phyloP scores from a whole-genome alignment of 176 grass and related monocot species.

The Eremochloa ophiuroides region DNA sequence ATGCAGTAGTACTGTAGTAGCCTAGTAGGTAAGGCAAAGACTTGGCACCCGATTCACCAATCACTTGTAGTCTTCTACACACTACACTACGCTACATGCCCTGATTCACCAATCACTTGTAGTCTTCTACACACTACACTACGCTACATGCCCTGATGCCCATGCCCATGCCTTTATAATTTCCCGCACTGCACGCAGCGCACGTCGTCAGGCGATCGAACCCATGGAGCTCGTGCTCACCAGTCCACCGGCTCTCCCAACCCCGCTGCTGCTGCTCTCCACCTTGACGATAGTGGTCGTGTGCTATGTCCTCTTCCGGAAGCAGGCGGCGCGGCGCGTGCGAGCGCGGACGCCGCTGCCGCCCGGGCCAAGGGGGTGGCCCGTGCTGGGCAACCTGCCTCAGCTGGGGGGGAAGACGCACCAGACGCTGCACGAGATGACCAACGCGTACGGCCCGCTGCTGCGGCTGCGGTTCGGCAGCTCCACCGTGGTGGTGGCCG shows the following conservation, averaged over 20 bases:
- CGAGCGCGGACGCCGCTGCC: constrained; percentile 37
- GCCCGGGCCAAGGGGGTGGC: constrained; percentile 64
- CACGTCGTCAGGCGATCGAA: neutral
- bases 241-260: neutral
- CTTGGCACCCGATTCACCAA: neutral
- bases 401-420: constrained; percentile 67
- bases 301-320: neutral
- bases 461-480: constrained; percentile 66
- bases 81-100: too few relatives aligned
- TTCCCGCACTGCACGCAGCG: neutral
- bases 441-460: constrained; percentile 46
- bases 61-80: too few relatives aligned
- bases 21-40: neutral
- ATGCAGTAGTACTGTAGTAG: too few relatives aligned
- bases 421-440: constrained; percentile 46
- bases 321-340: neutral
- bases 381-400: constrained; percentile 73
- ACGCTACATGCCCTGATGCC: neutral
- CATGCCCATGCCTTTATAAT: neutral
- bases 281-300: neutral
- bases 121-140: neutral
- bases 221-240: neutral
- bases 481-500: constrained; percentile 56
- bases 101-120: too few relatives aligned
- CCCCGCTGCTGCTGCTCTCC: neutral